Conservation (phyloP, 768 basidiomycete genomes). For the Podaxis sp. region DNA sequence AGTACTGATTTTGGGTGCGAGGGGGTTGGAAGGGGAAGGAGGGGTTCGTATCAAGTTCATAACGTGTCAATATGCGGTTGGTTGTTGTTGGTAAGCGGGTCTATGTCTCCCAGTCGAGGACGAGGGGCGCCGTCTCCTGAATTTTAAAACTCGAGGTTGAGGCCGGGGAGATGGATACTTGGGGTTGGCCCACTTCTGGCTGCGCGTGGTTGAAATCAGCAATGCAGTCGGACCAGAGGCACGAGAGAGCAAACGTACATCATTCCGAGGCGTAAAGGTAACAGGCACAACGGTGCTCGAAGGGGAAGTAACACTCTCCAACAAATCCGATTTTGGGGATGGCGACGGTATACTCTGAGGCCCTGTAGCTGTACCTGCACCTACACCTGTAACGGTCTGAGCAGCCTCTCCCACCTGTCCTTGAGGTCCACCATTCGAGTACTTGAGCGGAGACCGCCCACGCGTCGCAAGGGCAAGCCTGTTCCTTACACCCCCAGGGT, state of each 20-base stretch:
- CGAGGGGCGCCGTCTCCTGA: conserved; percentile 23
- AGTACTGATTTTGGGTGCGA: neutral
- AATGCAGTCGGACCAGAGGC: neutral
- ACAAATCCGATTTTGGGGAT: neutral
- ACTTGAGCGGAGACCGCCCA: conserved; percentile 4
- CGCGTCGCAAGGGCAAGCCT: conserved; percentile 3
- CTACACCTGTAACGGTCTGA: too few relatives aligned
- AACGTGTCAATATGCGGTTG: neutral
- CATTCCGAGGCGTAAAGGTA: neutral
- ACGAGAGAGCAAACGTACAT: neutral
- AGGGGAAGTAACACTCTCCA: neutral
- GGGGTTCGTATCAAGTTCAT: neutral
- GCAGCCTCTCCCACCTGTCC: neutral
- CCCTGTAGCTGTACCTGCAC: neutral
- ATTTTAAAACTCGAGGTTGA: conserved; percentile 18
- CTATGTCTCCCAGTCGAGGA: conserved; percentile 16
- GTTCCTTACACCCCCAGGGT: conserved; percentile 12
- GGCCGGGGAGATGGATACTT: conserved; percentile 5
- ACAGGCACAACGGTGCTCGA: neutral
- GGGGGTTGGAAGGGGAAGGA: neutral
- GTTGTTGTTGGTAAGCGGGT: neutral
- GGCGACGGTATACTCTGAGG: neutral
- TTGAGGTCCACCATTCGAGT: neutral
- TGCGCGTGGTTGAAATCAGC: neutral
- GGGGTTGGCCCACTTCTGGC: neutral